Percentiles rank a stretch among this genome's conserved stretches.
phyloP scores from a whole-genome alignment of 2,329 filamentous ascomycete species.

The Cryoendolithus antarcticus region DNA sequence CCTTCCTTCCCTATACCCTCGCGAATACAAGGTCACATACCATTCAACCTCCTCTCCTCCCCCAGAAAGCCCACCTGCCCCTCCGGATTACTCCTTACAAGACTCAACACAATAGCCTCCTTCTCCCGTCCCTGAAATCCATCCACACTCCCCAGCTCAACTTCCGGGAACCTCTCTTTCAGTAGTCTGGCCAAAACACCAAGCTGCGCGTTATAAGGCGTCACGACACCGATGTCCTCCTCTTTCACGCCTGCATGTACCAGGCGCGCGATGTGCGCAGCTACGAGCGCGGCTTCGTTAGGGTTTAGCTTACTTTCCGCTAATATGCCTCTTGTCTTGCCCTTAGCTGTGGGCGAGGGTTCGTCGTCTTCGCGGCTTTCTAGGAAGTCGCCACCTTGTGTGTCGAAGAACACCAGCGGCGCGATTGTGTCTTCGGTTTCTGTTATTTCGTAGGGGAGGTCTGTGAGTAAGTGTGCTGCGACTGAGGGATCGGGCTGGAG shows the following conservation, averaged over 20 bases:
- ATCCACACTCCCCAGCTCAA: constrained; percentile 94
- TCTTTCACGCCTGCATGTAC: constrained; percentile 68
- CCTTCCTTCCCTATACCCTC: too few species aligned
- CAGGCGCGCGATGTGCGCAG: constrained; percentile 61
- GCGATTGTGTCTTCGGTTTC: constrained; percentile 79
- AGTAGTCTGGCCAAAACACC: constrained; percentile 62
- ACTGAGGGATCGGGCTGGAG: constrained; percentile 73
- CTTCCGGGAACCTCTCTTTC: constrained; percentile 67
- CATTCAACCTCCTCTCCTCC: constrained; percentile 85
- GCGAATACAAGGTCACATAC: too few species aligned
- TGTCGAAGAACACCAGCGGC: constrained; percentile 88
- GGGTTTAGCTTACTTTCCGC: constrained; percentile 84
- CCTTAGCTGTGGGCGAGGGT: constrained; percentile 34
- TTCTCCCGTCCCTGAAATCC: constrained; percentile 97
- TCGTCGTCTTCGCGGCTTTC: constrained; percentile 70
- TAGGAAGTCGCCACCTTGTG: constrained; percentile 69
- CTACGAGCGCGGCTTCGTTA: constrained; percentile 73
- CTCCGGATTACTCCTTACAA: constrained; percentile 82
- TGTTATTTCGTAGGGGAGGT: constrained; percentile 63
- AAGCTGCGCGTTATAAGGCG: constrained; percentile 91
- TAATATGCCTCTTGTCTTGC: constrained; percentile 39
- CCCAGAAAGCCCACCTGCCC: constrained; percentile 86
- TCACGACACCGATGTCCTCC: constrained; percentile 84
- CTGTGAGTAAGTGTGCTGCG: constrained; percentile 59
- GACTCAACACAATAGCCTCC: constrained; percentile 81